Conservation (phyloP, 768 basidiomycete genomes). For the Galerina marginata region DNA sequence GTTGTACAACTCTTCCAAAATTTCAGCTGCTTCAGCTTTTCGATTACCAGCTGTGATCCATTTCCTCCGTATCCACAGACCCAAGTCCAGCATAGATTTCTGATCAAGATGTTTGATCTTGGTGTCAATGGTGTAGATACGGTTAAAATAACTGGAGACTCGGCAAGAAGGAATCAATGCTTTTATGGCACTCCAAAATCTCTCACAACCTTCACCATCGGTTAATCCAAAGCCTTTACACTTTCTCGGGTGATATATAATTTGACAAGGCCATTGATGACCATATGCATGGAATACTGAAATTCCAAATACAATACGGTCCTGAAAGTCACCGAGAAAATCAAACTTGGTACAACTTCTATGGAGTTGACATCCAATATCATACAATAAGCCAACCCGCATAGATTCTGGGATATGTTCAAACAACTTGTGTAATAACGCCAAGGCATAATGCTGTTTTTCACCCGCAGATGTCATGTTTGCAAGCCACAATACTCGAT, state of each 20-base stretch:
- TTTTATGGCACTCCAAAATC: too few relatives aligned
- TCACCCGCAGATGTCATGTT: too few relatives aligned
- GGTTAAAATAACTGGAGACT: slow-evolving; percentile 10
- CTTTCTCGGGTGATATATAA: slow-evolving; percentile 35
- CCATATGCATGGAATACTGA: slow-evolving; percentile 45
- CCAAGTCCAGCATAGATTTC: slow-evolving; percentile 1
- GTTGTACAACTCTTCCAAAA: too few relatives aligned
- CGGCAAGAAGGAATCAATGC: background rate
- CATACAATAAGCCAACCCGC: slow-evolving; percentile 32
- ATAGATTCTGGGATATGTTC: too few relatives aligned
- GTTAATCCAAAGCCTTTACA: too few relatives aligned
- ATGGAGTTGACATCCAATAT: slow-evolving; percentile 41
- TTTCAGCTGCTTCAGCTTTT: background rate
- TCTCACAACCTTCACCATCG: too few relatives aligned
- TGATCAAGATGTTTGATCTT: slow-evolving; percentile 12
- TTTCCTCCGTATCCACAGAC: slow-evolving; percentile 3
- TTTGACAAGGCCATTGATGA: slow-evolving; percentile 43
- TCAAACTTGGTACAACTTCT: slow-evolving; percentile 30
- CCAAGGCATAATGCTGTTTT: too few relatives aligned
- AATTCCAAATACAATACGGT: slow-evolving; percentile 32
- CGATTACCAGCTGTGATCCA: background rate
- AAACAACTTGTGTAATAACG: too few relatives aligned
- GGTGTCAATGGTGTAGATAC: slow-evolving; percentile 14
- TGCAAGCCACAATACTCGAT: too few relatives aligned
- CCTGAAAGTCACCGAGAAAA: slow-evolving; percentile 26